Percentiles rank a stretch among this genome's conserved stretches.
phyloP scores from a whole-genome alignment of 1,139 yeast species.

The Scheffersomyces lignicola region DNA sequence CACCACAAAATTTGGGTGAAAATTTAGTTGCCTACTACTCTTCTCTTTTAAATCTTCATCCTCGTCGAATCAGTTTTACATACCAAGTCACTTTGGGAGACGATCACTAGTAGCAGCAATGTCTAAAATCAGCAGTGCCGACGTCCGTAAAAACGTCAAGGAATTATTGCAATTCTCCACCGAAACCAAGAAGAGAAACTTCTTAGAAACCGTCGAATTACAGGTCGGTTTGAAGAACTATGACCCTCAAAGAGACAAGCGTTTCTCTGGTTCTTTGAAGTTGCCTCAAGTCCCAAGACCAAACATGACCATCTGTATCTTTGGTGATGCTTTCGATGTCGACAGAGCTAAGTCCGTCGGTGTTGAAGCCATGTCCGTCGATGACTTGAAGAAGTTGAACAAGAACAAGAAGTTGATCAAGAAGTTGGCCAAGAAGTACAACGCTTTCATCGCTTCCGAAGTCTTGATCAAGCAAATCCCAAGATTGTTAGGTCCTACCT shows the following conservation, averaged over 20 bases:
- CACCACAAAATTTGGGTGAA: background rate
- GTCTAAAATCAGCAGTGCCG: conserved; percentile 93
- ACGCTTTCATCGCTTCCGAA: conserved; percentile 99
- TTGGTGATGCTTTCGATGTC: conserved; percentile 99
- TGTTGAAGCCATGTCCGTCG: conserved; percentile 99
- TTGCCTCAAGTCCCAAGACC: conserved; percentile 99
- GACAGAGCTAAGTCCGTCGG: conserved; percentile 99
- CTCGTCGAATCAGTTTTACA: conserved; percentile 52
- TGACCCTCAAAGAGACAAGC: conserved; percentile 99
- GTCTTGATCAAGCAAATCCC: conserved; percentile 99
- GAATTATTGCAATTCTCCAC: conserved; percentile 86
- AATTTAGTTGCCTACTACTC: no score
- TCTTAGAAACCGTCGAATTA: conserved; percentile 99
- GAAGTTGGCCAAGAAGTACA: conserved; percentile 99
- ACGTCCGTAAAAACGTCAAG: conserved; percentile 96
- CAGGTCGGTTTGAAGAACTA: conserved; percentile 99
- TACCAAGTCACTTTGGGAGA: conserved; percentile 69
- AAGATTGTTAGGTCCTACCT: conserved; percentile 99
- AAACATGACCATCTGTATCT: conserved; percentile 99
- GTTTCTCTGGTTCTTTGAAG: conserved; percentile 99
- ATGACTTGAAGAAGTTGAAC: conserved; percentile 99
- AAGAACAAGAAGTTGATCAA: conserved; percentile 99
- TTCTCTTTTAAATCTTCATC: conserved; percentile 25
- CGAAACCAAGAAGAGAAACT: conserved; percentile 99
- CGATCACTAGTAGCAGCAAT: conserved; percentile 53